phyloP scores from a whole-genome alignment of 805 yeast species.

The Cyberlindnera misumaiensis region DNA sequence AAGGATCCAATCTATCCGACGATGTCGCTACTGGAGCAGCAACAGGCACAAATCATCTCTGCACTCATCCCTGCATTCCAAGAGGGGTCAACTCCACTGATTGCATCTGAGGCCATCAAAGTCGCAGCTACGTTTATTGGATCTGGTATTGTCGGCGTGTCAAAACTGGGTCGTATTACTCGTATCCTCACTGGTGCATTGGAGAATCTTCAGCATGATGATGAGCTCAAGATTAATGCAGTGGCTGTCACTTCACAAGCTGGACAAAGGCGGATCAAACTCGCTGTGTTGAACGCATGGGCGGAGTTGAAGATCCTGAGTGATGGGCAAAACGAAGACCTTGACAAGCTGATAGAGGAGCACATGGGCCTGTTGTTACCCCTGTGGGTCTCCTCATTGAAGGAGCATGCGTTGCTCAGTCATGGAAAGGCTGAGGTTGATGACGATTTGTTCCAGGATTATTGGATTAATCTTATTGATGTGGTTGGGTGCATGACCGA shows the following conservation, averaged over 20 bases:
- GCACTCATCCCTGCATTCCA: conserved; percentile 85
- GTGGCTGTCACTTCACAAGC: conserved; percentile 38
- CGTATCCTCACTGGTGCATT: conserved; percentile 60
- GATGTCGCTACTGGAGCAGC: conserved; percentile 74
- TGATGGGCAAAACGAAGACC: conserved; percentile 26
- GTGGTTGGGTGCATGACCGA: conserved; percentile 65
- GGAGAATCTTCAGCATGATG: conserved; percentile 39
- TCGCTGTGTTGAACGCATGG: conserved; percentile 67
- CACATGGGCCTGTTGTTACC: conserved; percentile 60
- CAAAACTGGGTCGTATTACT: conserved; percentile 48
- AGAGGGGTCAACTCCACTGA: conserved; percentile 60
- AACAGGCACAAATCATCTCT: conserved; percentile 88
- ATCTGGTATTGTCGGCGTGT: conserved; percentile 45
- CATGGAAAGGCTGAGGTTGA: conserved; percentile 31
- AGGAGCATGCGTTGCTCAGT: conserved; percentile 64
- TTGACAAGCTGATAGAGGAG: conserved; percentile 44
- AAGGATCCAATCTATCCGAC: conserved; percentile 70
- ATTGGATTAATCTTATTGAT: conserved; percentile 74
- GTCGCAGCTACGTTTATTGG: conserved; percentile 73
- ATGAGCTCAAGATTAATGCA: conserved; percentile 46
- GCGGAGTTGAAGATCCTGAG: conserved; percentile 45
- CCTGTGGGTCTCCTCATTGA: conserved; percentile 69
- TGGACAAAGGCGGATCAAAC: conserved; percentile 42
- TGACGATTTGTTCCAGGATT: conserved; percentile 38
- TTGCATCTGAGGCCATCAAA: conserved; percentile 71